Conservation (phyloP, 208 protist species). For the Trypanosoma brucei region DNA sequence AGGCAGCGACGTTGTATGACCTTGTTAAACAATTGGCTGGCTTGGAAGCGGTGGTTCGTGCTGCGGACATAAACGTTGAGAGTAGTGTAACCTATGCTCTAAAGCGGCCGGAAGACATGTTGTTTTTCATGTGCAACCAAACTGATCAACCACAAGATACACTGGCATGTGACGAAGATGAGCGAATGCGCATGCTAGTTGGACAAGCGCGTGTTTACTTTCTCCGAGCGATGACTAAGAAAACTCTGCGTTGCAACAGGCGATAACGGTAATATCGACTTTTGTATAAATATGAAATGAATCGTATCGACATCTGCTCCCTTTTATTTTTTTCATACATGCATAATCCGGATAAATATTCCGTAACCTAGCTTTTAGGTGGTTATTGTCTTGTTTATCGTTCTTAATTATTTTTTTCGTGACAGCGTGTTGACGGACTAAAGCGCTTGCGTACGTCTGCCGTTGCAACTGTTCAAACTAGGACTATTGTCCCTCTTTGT, state of each 20-base stretch:
- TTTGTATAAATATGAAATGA: too few relatives aligned
- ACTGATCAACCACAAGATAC: not conserved
- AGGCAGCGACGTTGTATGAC: slow-evolving; percentile 48
- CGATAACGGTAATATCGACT: not conserved
- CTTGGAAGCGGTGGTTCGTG: not conserved
- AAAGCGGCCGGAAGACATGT: slow-evolving; percentile 8
- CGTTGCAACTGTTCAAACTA: not conserved
- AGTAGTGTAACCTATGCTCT: not conserved
- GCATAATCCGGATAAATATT: not conserved
- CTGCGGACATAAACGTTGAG: not conserved
- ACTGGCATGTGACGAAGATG: slow-evolving; percentile 6
- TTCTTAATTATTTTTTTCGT: not conserved
- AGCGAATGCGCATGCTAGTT: slow-evolving; percentile 25
- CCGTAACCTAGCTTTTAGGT: not conserved
- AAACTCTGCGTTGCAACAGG: slow-evolving; percentile 18
- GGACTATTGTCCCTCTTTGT: not conserved
- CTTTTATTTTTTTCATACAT: slow-evolving; percentile 2
- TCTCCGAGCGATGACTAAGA: slow-evolving; percentile 80
- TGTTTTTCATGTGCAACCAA: slow-evolving; percentile 1
- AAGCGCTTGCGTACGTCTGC: not conserved
- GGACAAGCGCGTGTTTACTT: slow-evolving; percentile 51
- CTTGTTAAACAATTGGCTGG: slow-evolving; percentile 32
- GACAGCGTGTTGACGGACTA: not conserved
- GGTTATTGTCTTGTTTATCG: not conserved
- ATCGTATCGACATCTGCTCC: not conserved